Evolutionary conservation across 345 rosid species (phyloP).

Genomic region (Tarenaya hassleriana): DNA sequence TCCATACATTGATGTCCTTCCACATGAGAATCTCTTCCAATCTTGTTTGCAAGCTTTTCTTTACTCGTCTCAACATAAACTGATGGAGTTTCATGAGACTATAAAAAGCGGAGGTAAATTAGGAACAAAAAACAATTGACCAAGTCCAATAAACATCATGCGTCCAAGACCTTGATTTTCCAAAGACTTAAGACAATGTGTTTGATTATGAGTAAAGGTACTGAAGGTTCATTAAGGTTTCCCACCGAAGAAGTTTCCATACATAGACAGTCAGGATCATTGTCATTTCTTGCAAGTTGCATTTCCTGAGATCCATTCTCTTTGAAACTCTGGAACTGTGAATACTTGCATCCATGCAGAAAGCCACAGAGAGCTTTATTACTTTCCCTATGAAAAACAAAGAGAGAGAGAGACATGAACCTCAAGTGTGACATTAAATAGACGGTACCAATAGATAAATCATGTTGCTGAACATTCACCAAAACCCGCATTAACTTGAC

Average conservation of each 20-base stretch:
- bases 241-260: constrained; percentile 23
- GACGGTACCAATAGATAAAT: background rate
- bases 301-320: constrained; percentile 25
- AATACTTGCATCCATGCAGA: constrained; percentile 39
- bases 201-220: constrained; percentile 4
- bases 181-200: constrained; percentile 1
- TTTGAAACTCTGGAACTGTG: constrained; percentile 31
- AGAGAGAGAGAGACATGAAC: constrained; percentile 7
- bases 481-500: constrained; percentile 5
- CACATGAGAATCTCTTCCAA: constrained; percentile 21
- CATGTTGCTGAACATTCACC: background rate
- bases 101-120: constrained; percentile 13
- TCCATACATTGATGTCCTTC: constrained; percentile 23
- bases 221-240: constrained; percentile 4
- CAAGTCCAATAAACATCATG: background rate
- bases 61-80: constrained; percentile 26
- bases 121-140: background rate
- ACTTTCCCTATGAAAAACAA: constrained; percentile 58
- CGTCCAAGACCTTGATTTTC: background rate
- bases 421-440: constrained; percentile 1
- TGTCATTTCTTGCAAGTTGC: constrained; percentile 23
- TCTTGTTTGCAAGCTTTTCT: constrained; percentile 21
- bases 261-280: constrained; percentile 17
- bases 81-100: constrained; percentile 39
- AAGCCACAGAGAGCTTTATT: constrained; percentile 95